Conservation (phyloP, 2,329 filamentous ascomycete species). For the Fusarium ramigenum region DNA sequence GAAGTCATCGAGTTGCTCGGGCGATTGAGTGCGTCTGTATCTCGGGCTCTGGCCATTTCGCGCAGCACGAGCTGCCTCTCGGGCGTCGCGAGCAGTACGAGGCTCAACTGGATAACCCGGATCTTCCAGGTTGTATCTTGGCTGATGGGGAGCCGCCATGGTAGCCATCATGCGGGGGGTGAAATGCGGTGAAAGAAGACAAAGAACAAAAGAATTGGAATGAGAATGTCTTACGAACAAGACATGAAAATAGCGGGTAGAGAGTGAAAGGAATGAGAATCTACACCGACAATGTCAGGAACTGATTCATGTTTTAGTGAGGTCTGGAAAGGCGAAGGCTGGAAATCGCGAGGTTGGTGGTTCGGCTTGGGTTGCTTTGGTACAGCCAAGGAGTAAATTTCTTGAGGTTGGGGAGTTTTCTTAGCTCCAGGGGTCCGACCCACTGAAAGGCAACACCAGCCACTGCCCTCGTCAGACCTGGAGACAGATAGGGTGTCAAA, state of each 20-base stretch:
- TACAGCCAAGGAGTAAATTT: not conserved
- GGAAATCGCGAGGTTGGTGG: constrained; percentile 34
- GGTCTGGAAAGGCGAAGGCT: constrained; percentile 25
- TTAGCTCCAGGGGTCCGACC: not conserved
- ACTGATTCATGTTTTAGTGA: constrained; percentile 23
- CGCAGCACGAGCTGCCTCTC: constrained; percentile 37
- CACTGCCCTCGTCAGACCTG: not conserved
- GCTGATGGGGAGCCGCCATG: constrained; percentile 31
- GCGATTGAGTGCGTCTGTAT: constrained; percentile 41
- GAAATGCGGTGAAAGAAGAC: not conserved
- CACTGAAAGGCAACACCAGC: constrained; percentile 10
- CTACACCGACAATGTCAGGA: not conserved
- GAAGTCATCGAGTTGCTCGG: constrained; percentile 39
- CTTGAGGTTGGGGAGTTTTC: not conserved
- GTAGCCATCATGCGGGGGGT: constrained; percentile 18
- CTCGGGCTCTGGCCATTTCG: constrained; percentile 38
- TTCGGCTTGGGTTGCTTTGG: not conserved
- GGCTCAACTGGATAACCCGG: constrained; percentile 25
- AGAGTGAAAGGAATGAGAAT: constrained; percentile 1
- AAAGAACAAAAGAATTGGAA: not conserved
- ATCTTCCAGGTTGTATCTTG: constrained; percentile 30
- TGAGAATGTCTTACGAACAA: not conserved
- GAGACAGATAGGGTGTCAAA: not conserved
- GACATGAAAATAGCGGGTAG: not conserved
- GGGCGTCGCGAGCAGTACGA: constrained; percentile 40